Percentiles rank a stretch among this genome's conserved stretches.
Conservation (phyloP, 2,329 filamentous ascomycete species). For the Sphaerostilbella broomeana region DNA sequence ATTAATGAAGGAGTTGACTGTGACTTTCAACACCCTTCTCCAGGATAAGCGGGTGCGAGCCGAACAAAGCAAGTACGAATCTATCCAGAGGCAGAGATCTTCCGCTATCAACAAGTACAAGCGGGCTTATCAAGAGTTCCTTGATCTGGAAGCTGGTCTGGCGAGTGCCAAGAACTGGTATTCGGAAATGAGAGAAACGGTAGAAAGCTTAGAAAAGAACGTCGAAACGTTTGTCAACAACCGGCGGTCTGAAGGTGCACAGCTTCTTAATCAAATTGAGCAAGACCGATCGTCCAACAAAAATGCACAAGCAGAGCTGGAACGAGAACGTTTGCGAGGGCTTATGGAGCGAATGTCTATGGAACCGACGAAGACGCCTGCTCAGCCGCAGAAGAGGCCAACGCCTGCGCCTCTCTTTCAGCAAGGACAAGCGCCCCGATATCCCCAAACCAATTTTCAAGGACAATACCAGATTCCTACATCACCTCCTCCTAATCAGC, state of each 20-base stretch:
- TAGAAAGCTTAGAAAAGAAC: constrained; percentile 87
- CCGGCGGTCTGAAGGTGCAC: constrained; percentile 80
- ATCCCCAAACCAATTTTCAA: constrained; percentile 47
- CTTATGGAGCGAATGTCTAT: constrained; percentile 96
- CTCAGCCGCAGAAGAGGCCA: constrained; percentile 20
- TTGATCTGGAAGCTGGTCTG: constrained; percentile 80
- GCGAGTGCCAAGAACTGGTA: constrained; percentile 90
- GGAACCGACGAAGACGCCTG: constrained; percentile 48
- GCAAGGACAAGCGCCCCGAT: constrained; percentile 39
- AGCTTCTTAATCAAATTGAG: constrained; percentile 83
- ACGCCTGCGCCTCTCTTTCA: constrained; percentile 44
- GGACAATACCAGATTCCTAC: constrained; percentile 55
- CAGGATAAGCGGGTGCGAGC: constrained; percentile 91
- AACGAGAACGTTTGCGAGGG: constrained; percentile 78
- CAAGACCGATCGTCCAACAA: constrained; percentile 61
- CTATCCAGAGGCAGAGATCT: constrained; percentile 74
- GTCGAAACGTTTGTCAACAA: constrained; percentile 97
- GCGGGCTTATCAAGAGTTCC: constrained; percentile 84
- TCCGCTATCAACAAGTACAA: constrained; percentile 82
- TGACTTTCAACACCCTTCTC: constrained; percentile 76
- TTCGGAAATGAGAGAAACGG: constrained; percentile 89
- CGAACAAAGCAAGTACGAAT: constrained; percentile 93
- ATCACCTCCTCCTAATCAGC: constrained; percentile 47
- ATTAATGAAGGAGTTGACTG: constrained; percentile 89
- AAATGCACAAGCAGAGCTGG: constrained; percentile 62